Evolutionary conservation across 495 filamentous ascomycete genomes (phyloP).

Genomic region (Elaphomyces granulatus): DNA sequence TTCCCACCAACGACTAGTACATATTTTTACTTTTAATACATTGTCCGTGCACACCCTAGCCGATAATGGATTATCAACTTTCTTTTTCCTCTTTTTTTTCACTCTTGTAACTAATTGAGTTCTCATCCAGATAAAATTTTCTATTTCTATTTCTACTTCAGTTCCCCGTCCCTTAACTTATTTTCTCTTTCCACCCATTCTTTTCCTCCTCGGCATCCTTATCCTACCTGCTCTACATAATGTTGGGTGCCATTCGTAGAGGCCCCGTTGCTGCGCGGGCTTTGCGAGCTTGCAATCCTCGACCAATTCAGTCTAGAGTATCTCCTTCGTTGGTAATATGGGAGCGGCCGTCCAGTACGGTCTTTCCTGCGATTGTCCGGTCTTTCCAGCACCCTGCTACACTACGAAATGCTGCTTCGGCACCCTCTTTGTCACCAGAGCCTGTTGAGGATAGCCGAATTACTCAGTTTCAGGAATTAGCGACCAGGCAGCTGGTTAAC

Average conservation of each 20-base stretch:
- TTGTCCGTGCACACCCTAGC: too few relatives aligned
- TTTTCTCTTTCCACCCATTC: conserved; percentile 2
- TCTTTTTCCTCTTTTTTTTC: conserved; percentile 2
- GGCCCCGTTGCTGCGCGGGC: conserved; percentile 22
- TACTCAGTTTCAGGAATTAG: conserved; percentile 58
- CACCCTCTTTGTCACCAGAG: conserved; percentile 10
- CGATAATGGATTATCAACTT: too few relatives aligned
- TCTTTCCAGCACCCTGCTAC: conserved; percentile 19
- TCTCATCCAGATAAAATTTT: neutral
- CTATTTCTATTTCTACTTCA: conserved; percentile 3
- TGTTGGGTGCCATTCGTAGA: conserved; percentile 32
- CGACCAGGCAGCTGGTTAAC: conserved; percentile 46
- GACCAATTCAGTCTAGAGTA: conserved; percentile 15
- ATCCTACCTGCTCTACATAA: conserved; percentile 6
- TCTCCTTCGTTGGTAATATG: conserved; percentile 19
- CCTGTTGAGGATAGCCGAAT: conserved; percentile 20
- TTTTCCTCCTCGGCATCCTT: neutral
- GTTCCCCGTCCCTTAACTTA: neutral
- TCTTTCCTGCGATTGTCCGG: conserved; percentile 11
- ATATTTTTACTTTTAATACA: too few relatives aligned
- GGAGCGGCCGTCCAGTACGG: conserved; percentile 11
- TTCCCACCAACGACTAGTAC: too few relatives aligned
- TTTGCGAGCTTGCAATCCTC: conserved; percentile 23
- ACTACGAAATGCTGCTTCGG: conserved; percentile 16
- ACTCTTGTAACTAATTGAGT: neutral